Conservation (phyloP, 208 protist genomes). For the Acanthamoeba sp. region DNA sequence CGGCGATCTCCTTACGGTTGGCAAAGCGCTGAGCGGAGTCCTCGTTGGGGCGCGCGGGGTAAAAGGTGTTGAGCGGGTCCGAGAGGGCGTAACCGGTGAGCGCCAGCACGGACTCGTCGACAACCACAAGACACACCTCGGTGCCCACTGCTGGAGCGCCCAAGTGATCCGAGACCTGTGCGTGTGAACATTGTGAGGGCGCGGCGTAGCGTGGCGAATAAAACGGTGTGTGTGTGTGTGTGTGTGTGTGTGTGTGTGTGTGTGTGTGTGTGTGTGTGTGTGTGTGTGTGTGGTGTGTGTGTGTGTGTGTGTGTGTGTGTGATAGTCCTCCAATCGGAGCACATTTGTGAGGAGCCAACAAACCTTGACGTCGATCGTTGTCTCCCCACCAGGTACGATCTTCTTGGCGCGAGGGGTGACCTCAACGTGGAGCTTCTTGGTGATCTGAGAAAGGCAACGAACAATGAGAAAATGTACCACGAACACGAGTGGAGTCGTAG, state of each 20-base stretch:
- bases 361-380: slow-evolving; percentile 35
- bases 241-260: neutral
- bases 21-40: neutral
- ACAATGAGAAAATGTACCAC: too few relatives aligned
- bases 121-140: slow-evolving; percentile 63
- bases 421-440: slow-evolving; percentile 34
- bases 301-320: neutral
- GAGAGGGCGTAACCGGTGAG: slow-evolving; percentile 48
- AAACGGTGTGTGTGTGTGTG: too few relatives aligned
- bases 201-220: too few relatives aligned
- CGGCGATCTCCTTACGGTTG: slow-evolving; percentile 57
- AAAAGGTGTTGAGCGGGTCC: slow-evolving; percentile 70
- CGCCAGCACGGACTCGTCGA: slow-evolving; percentile 70
- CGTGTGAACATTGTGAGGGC: neutral
- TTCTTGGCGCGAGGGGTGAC: slow-evolving; percentile 64
- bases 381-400: slow-evolving; percentile 67
- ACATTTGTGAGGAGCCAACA: neutral
- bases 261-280: neutral
- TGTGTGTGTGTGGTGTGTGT: neutral
- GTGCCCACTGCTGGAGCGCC: neutral
- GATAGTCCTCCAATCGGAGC: neutral
- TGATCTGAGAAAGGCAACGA: too few relatives aligned
- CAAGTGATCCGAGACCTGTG: neutral
- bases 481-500: too few relatives aligned
- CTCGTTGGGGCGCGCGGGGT: slow-evolving; percentile 35